Evolutionary conservation across 345 rosid genomes (phyloP), one percentile per base, ranked within the genome.

Genomic region (Triadica sebifera): DNA sequence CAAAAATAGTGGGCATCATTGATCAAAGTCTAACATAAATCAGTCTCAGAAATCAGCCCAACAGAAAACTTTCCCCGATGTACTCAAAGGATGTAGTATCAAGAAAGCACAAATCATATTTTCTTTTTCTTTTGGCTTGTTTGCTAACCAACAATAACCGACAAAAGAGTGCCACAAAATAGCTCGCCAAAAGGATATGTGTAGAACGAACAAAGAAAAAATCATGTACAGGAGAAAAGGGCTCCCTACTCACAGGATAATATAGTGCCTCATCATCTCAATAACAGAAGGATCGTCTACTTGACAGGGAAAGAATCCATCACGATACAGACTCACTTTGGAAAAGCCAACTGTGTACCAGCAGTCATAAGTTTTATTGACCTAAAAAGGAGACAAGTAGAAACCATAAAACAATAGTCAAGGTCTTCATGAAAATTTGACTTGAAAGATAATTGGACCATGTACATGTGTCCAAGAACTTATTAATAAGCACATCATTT

Each of bases 301-400:
- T 61, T 85, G 92, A 84, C 98, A 94, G 77, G 87, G 81, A 45
- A 89, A 92, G 77, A 91, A 82, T 38, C 82, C 84, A 78, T 92
- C 88, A 22, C 49, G 84, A 84, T 89, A 86, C 70, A 94, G 85
- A 82, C 84, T 94, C 72, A 94, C 89, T 81, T 84, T 87, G 49
- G 93, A 86, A 72, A 81, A 65, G 34, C 90, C 90, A 53, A 87
- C 63, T 24, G 87, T 78, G 72, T 91, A 92, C 98, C 97, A 94
- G 88, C 97, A 92, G 76, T 89, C 91, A 67, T 92, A 94, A 73
- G 98, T 94, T 81, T 88, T 82, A 76, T 94, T 94, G 39, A 94
- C 91, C 98, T 92, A 83, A 20, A 76, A 82, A 71, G 47, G 57
- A 57, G 20, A 50, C 47, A 59, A 38, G 17, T 57, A 77, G 8